phyloP scores from a whole-genome alignment of 371 early-diverging fungal species.

The Zopfochytrium polystomum region DNA sequence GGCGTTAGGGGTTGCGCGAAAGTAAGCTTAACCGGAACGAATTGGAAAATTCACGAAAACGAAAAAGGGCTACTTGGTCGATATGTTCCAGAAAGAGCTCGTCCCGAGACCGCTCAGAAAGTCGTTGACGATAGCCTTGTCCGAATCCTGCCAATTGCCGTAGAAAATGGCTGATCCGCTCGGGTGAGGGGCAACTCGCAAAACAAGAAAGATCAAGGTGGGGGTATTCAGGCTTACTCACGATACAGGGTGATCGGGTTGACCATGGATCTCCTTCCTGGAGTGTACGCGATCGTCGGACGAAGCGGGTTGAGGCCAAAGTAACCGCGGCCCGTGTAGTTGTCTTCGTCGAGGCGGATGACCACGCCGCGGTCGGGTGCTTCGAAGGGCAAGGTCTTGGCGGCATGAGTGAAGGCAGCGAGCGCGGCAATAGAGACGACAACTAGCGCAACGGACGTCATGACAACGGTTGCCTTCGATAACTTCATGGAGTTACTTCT shows the following conservation, averaged over 20 bases:
- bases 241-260: not conserved
- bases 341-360: not conserved
- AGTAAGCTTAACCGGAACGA: too few species aligned
- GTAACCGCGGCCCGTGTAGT: not conserved
- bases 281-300: not conserved
- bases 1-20: too few species aligned
- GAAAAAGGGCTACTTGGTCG: constrained; percentile 40
- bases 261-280: not conserved
- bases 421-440: not conserved
- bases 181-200: too few species aligned
- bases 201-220: too few species aligned
- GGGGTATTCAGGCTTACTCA: too few species aligned
- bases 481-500: too few species aligned
- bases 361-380: not conserved
- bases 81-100: constrained; percentile 47
- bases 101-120: constrained; percentile 48
- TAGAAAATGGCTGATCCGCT: constrained; percentile 58
- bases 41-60: too few species aligned
- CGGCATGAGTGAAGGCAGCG: not conserved
- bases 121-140: constrained; percentile 42
- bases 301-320: not conserved
- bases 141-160: constrained; percentile 47
- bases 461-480: too few species aligned
- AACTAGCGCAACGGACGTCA: too few species aligned
- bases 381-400: not conserved